These are phyloP conservation scores for Penicillium fuscoglaucum DNA, from an alignment of 2,329 filamentous ascomycete genomes.

Conservation along the genomic window DNA sequence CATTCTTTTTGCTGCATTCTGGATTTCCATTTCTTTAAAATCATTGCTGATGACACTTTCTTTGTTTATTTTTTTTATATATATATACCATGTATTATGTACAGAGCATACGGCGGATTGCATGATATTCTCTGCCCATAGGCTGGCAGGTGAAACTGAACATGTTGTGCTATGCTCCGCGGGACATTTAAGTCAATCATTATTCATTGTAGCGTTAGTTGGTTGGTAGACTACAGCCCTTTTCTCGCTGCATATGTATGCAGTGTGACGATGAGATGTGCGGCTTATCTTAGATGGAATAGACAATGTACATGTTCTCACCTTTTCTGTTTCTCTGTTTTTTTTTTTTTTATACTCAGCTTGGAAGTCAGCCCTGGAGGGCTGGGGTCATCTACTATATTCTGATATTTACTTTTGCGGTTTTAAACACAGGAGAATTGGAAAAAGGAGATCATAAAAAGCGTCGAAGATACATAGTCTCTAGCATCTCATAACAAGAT, in stretches of 20 bases:
- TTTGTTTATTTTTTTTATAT: neutral
- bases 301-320: neutral
- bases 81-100: neutral
- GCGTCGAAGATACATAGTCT: neutral
- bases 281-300: neutral
- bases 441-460: neutral
- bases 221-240: neutral
- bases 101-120: neutral
- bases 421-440: no score
- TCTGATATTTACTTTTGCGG: no score
- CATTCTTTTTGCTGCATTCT: slow-evolving; percentile 3
- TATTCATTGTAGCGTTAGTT: neutral
- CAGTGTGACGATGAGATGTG: neutral
- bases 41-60: neutral
- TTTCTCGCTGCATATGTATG: neutral
- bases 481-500: neutral
- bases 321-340: neutral
- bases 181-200: neutral
- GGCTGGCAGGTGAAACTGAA: neutral
- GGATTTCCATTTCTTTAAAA: slow-evolving; percentile 11
- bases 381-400: neutral
- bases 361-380: neutral
- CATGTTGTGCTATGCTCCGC: neutral
- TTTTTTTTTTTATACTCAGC: neutral
- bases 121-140: neutral